phyloP scores from a whole-genome alignment of 805 yeast genomes.

The Candida easanensis region DNA sequence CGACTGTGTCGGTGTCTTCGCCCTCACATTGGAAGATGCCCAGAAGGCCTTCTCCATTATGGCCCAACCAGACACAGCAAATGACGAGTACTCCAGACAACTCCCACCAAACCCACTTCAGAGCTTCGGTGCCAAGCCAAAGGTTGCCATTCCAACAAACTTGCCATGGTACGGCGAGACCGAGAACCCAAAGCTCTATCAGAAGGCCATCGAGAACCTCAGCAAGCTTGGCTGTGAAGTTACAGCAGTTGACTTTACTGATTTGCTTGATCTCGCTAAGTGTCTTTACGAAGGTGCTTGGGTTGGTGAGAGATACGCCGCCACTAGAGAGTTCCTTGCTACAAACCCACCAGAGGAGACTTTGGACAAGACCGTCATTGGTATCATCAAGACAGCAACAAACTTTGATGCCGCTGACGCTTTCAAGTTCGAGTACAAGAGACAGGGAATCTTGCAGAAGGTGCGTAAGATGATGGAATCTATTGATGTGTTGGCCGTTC shows the following conservation, averaged over 20 bases:
- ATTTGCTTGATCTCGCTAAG: constrained; percentile 75
- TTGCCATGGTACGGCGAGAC: constrained; percentile 79
- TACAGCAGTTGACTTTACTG: constrained; percentile 65
- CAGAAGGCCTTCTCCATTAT: constrained; percentile 69
- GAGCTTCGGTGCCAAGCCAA: constrained; percentile 56
- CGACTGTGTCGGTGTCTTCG: constrained; percentile 87
- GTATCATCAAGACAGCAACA: constrained; percentile 77
- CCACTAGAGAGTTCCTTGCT: constrained; percentile 68
- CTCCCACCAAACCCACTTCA: constrained; percentile 65
- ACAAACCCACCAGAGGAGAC: constrained; percentile 66
- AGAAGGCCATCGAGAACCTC: constrained; percentile 55
- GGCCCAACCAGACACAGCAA: constrained; percentile 63
- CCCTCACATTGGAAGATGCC: constrained; percentile 78
- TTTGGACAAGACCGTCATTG: constrained; percentile 79
- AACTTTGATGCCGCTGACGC: constrained; percentile 78
- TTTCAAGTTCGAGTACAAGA: constrained; percentile 81
- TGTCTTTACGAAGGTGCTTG: constrained; percentile 97
- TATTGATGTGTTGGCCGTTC: constrained; percentile 79
- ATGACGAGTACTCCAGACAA: constrained; percentile 78
- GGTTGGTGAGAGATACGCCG: constrained; percentile 94
- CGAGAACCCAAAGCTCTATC: constrained; percentile 70
- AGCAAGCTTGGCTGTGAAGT: constrained; percentile 55
- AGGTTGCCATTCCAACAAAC: constrained; percentile 71
- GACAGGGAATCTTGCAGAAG: constrained; percentile 73
- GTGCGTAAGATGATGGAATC: constrained; percentile 51